These are phyloP conservation scores for Arthrobotrys megalospora DNA, from an alignment of 2,329 filamentous ascomycete species.

Conservation along the genomic window DNA sequence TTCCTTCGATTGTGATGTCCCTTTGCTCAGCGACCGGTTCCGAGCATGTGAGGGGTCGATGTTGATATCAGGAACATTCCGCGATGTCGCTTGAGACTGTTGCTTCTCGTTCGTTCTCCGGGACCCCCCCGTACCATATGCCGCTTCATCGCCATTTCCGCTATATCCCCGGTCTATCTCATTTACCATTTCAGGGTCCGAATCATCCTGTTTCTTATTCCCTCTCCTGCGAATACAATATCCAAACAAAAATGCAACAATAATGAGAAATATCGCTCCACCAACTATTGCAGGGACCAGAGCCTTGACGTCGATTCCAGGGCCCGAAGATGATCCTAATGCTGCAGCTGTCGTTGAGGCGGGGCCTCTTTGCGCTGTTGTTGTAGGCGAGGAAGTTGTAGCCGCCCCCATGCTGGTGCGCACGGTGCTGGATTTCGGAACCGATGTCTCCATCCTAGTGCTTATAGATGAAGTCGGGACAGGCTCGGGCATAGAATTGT, in stretches of 20 bases:
- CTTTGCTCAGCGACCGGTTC: conserved; percentile 55
- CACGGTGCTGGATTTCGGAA: conserved; percentile 18
- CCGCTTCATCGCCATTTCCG: conserved; percentile 4
- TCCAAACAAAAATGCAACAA: conserved; percentile 57
- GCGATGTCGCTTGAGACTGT: conserved; percentile 21
- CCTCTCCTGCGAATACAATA: conserved; percentile 51
- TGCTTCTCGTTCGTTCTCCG: conserved; percentile 46
- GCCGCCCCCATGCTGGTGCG: conserved; percentile 39
- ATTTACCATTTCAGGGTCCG: conserved; percentile 46
- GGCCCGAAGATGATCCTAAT: conserved; percentile 4
- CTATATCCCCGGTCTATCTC: conserved; percentile 45
- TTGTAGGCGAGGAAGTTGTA: conserved; percentile 33
- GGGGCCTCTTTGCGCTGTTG: conserved; percentile 18
- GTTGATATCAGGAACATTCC: conserved; percentile 49
- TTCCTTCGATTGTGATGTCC: conserved; percentile 58
- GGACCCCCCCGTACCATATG: conserved; percentile 23
- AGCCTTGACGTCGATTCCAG: conserved; percentile 41
- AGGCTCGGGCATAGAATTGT: conserved; percentile 7
- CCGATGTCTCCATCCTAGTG: conserved; percentile 25
- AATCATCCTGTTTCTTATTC: conserved; percentile 14
- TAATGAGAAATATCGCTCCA: conserved; percentile 48
- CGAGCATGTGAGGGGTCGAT: conserved; percentile 50
- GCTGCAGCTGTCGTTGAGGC: conserved; percentile 23
- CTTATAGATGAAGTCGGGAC: conserved; percentile 23
- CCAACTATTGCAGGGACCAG: conserved; percentile 52